phyloP scores from a whole-genome alignment of 331 rosid genomes.

The Prunus yedoensis region DNA sequence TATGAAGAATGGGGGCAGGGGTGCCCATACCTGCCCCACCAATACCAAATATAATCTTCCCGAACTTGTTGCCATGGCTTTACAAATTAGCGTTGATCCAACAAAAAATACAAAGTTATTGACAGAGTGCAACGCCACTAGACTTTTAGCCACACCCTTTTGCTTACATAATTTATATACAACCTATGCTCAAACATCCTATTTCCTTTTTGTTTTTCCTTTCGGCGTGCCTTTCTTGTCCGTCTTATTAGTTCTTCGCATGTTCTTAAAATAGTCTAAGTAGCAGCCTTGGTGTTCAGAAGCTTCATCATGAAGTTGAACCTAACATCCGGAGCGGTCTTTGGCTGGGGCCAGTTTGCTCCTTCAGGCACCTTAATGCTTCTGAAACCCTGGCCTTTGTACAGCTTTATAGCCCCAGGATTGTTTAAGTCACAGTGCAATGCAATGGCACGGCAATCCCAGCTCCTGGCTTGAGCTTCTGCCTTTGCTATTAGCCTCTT shows the following conservation, averaged over 20 bases:
- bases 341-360: slow-evolving; percentile 96
- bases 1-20: neutral
- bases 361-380: slow-evolving; percentile 81
- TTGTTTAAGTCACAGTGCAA: slow-evolving; percentile 87
- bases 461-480: slow-evolving; percentile 80
- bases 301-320: slow-evolving; percentile 98
- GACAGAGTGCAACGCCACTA: neutral
- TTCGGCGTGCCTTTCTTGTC: neutral
- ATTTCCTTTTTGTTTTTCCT: neutral
- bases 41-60: neutral
- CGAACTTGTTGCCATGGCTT: neutral
- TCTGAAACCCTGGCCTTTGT: slow-evolving; percentile 80
- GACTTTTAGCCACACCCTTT: no score
- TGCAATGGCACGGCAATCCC: slow-evolving; percentile 91
- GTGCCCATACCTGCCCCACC: neutral
- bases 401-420: slow-evolving; percentile 74
- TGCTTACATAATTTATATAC: slow-evolving; percentile 33
- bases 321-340: slow-evolving; percentile 65
- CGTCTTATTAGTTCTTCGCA: slow-evolving; percentile 3
- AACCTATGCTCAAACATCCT: slow-evolving; percentile 26
- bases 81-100: slow-evolving; percentile 25
- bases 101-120: slow-evolving; percentile 13
- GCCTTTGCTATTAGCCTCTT: slow-evolving; percentile 76
- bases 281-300: slow-evolving; percentile 45
- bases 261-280: slow-evolving; percentile 32